phyloP scores from a whole-genome alignment of 257 asterid species.

The Eucommia ulmoides region DNA sequence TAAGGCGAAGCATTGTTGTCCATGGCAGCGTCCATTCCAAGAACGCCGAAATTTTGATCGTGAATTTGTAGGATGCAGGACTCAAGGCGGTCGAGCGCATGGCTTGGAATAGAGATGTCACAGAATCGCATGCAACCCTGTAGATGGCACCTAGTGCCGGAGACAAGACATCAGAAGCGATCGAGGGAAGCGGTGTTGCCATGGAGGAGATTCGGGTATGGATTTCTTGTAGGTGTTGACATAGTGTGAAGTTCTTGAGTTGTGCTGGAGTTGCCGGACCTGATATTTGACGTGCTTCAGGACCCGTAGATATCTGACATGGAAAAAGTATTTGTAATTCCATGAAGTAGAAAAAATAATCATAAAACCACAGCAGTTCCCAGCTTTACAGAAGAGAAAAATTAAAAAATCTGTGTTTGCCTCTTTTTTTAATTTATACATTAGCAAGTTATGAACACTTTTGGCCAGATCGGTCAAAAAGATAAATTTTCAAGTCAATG shows the following conservation, averaged over 20 bases:
- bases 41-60: conserved; percentile 65
- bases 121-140: conserved; percentile 87
- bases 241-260: conserved; percentile 72
- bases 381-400: too few species aligned
- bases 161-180: conserved; percentile 73
- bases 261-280: conserved; percentile 90
- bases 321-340: not conserved
- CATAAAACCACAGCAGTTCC: too few species aligned
- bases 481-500: too few species aligned
- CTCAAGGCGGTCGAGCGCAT: conserved; percentile 90
- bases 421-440: too few species aligned
- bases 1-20: conserved; percentile 77
- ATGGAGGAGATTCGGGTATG: conserved; percentile 61
- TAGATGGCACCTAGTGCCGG: conserved; percentile 72
- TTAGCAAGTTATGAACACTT: too few species aligned
- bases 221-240: conserved; percentile 86
- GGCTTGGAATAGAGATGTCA: conserved; percentile 77
- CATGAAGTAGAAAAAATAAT: too few species aligned
- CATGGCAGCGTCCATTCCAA: conserved; percentile 76
- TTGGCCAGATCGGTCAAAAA: too few species aligned
- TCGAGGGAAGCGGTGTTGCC: conserved; percentile 47
- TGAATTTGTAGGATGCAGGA: conserved; percentile 82
- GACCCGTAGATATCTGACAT: conserved; percentile 82
- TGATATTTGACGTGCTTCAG: conserved; percentile 86
- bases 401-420: too few species aligned